These are phyloP conservation scores for Bidens hawaiensis DNA, from an alignment of 140 eudicot species.

Conservation along the genomic window DNA sequence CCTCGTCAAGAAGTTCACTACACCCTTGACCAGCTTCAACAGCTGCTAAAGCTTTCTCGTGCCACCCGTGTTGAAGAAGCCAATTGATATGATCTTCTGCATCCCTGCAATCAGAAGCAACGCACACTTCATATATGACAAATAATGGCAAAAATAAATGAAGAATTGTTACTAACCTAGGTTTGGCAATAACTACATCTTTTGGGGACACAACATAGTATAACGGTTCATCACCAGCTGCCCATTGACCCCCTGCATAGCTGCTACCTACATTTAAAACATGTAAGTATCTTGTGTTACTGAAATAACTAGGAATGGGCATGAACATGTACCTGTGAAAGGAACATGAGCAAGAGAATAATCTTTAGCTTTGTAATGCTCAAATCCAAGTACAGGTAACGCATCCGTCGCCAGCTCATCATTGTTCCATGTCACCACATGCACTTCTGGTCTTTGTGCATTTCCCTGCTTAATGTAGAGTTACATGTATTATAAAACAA, in stretches of 20 bases:
- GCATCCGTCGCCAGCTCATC: constrained; percentile 98
- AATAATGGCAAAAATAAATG: constrained; percentile 6
- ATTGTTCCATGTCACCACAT: constrained; percentile 90
- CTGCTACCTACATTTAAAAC: constrained; percentile 76
- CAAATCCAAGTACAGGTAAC: constrained; percentile 88
- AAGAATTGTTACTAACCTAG: constrained; percentile 59
- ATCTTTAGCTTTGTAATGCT: constrained; percentile 95
- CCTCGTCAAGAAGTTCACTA: constrained; percentile 95
- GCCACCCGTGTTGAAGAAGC: constrained; percentile 99
- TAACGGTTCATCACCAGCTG: constrained; percentile 96
- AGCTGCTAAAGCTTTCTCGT: constrained; percentile 95
- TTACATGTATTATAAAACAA: not conserved
- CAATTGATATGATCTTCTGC: constrained; percentile 97
- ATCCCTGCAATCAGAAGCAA: constrained; percentile 55
- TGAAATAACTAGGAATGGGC: constrained; percentile 15
- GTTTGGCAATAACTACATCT: constrained; percentile 95
- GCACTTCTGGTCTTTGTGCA: constrained; percentile 99
- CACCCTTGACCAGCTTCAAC: constrained; percentile 97
- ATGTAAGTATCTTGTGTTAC: constrained; percentile 21
- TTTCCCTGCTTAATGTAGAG: constrained; percentile 59
- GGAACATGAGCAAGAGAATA: constrained; percentile 96
- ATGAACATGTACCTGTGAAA: constrained; percentile 60
- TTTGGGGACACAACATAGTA: constrained; percentile 94
- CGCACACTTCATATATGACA: constrained; percentile 7
- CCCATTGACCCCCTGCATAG: constrained; percentile 98